phyloP scores from a whole-genome alignment of 225 moss, liverwort and hornwort genomes.

The Sphagnum contortum region DNA sequence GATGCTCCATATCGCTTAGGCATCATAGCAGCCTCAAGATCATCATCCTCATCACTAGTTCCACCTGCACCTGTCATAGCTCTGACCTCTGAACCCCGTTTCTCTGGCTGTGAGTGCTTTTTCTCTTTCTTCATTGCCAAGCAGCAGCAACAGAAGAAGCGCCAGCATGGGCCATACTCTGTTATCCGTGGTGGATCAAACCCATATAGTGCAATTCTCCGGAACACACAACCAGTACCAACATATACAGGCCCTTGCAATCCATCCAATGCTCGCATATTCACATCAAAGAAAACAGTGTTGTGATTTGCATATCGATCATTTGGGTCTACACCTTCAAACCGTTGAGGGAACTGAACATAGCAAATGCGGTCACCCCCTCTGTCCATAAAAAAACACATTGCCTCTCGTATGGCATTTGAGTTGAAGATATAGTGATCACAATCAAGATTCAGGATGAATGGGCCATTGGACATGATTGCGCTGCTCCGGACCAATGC shows the following conservation, averaged over 20 bases:
- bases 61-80: slow-evolving; percentile 22
- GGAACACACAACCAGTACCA: slow-evolving; percentile 77
- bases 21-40: slow-evolving; percentile 50
- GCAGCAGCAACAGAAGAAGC: slow-evolving; percentile 23
- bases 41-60: slow-evolving; percentile 56
- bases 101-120: slow-evolving; percentile 11
- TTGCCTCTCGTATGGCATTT: slow-evolving; percentile 77
- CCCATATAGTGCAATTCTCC: slow-evolving; percentile 70
- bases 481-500: slow-evolving; percentile 81
- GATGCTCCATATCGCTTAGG: slow-evolving; percentile 79
- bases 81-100: slow-evolving; percentile 49
- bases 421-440: slow-evolving; percentile 87
- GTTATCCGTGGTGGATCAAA: slow-evolving; percentile 70
- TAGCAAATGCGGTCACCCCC: slow-evolving; percentile 69
- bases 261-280: slow-evolving; percentile 85
- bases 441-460: slow-evolving; percentile 89
- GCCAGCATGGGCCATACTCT: slow-evolving; percentile 50
- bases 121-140: slow-evolving; percentile 28
- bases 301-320: slow-evolving; percentile 96
- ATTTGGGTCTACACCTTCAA: slow-evolving; percentile 87
- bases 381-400: slow-evolving; percentile 90
- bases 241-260: slow-evolving; percentile 88
- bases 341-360: slow-evolving; percentile 83
- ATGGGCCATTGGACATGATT: slow-evolving; percentile 88
- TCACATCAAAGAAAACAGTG: slow-evolving; percentile 94